A percentile compares a stretch with the other conserved stretches of the same genome.
Evolutionary conservation across 2,329 filamentous ascomycete species (phyloP).

Genomic region (Ceratocystis eucalypticola): DNA sequence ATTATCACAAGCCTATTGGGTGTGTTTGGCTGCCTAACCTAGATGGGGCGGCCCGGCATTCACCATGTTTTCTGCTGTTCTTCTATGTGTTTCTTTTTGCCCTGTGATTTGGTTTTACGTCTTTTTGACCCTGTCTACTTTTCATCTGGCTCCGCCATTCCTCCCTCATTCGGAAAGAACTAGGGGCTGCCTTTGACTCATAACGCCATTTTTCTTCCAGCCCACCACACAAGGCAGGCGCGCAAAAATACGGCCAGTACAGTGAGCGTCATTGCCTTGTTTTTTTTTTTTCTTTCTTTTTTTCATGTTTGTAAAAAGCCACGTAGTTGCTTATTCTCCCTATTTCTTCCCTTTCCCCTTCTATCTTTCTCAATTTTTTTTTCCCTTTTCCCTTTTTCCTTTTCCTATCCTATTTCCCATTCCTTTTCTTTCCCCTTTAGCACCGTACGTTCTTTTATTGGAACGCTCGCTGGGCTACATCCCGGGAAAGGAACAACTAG

Average conservation of each 20-base stretch:
- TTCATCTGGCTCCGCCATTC: background rate
- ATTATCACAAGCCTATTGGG: background rate
- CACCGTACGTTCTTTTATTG: background rate
- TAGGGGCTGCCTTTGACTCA: background rate
- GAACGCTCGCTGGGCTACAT: conserved; percentile 7
- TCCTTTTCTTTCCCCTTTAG: background rate
- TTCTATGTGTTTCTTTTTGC: background rate
- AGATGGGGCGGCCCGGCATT: background rate
- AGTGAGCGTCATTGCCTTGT: background rate
- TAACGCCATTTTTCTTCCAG: background rate
- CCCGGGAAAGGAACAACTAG: conserved; percentile 9
- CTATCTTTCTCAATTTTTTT: background rate
- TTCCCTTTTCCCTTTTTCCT: background rate
- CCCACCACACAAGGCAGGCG: background rate
- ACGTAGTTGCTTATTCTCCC: background rate
- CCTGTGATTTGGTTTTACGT: background rate
- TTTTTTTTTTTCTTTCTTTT: background rate
- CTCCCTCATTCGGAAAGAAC: background rate
- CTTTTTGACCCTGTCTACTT: background rate
- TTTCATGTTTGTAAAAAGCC: too few relatives aligned
- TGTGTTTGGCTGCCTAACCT: background rate
- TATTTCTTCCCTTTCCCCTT: background rate
- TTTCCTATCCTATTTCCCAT: background rate
- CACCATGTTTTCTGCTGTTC: background rate
- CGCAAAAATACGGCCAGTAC: background rate